Evolutionary conservation across 495 filamentous ascomycete genomes (phyloP).

Genomic region (Penicillium canescens): DNA sequence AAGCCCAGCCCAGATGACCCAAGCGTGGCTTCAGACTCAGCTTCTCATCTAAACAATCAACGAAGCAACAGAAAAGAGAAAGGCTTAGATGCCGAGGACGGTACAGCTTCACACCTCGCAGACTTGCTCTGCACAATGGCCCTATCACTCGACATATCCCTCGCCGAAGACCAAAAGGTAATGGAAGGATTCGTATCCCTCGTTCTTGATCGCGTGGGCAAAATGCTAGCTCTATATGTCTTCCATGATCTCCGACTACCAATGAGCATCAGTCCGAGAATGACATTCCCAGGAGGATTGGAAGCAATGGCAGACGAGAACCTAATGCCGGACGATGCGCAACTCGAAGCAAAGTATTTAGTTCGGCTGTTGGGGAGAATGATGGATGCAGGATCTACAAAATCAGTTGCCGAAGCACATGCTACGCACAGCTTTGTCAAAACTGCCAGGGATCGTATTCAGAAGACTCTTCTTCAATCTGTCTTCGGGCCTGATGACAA

Average conservation of each 20-base stretch:
- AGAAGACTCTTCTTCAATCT: constrained; percentile 42
- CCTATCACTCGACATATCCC: constrained; percentile 23
- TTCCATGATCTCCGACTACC: constrained; percentile 33
- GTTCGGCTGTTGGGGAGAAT: constrained; percentile 40
- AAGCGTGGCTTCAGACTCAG: neutral
- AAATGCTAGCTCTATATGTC: constrained; percentile 36
- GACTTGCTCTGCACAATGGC: constrained; percentile 32
- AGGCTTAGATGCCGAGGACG: constrained; percentile 5
- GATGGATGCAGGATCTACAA: constrained; percentile 9
- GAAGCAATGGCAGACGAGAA: constrained; percentile 20
- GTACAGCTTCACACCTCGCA: constrained; percentile 19
- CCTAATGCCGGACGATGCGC: constrained; percentile 15
- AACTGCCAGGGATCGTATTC: constrained; percentile 32
- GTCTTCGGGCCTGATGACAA: constrained; percentile 35
- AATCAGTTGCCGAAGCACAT: neutral
- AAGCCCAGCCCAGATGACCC: neutral
- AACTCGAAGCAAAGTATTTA: constrained; percentile 36
- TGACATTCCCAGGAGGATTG: constrained; percentile 33
- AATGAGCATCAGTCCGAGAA: constrained; percentile 21
- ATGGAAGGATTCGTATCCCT: constrained; percentile 42
- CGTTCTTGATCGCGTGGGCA: constrained; percentile 36
- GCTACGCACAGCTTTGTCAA: constrained; percentile 14
- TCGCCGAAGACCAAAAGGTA: constrained; percentile 26
- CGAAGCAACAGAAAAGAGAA: constrained; percentile 2
- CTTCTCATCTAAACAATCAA: neutral